These are phyloP conservation scores for Anthracocystis walkeri DNA, from an alignment of 1,284 basidiomycete genomes.

Conservation along the genomic window DNA sequence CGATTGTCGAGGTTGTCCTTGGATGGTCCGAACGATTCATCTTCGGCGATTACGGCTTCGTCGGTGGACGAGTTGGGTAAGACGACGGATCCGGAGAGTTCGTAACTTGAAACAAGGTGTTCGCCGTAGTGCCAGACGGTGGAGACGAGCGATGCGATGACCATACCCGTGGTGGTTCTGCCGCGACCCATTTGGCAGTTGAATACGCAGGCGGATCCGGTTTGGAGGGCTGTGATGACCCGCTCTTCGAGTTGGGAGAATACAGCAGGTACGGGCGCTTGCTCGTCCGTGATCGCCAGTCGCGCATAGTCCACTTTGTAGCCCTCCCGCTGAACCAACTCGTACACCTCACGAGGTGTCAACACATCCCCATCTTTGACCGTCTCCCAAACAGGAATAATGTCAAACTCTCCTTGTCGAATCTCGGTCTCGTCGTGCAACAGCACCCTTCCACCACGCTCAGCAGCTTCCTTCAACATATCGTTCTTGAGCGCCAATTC, in stretches of 20 bases:
- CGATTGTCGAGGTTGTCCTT: slow-evolving; percentile 62
- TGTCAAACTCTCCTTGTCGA: slow-evolving; percentile 83
- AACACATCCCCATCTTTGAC: slow-evolving; percentile 87
- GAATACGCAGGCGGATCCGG: slow-evolving; percentile 59
- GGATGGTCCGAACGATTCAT: slow-evolving; percentile 39
- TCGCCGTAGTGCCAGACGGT: slow-evolving; percentile 62
- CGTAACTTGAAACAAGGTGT: slow-evolving; percentile 42
- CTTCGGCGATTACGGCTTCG: slow-evolving; percentile 13
- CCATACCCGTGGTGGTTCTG: slow-evolving; percentile 68
- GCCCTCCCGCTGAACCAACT: slow-evolving; percentile 63
- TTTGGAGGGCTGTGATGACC: slow-evolving; percentile 61
- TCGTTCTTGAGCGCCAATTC: slow-evolving; percentile 90
- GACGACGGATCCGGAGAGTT: slow-evolving; percentile 35
- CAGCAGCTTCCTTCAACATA: slow-evolving; percentile 82
- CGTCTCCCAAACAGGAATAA: slow-evolving; percentile 80
- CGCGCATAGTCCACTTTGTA: slow-evolving; percentile 67
- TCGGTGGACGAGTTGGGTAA: slow-evolving; percentile 10
- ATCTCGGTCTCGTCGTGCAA: slow-evolving; percentile 95
- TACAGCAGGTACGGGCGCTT: slow-evolving; percentile 67
- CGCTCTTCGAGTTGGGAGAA: slow-evolving; percentile 66
- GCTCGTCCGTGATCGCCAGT: slow-evolving; percentile 68
- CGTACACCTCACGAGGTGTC: slow-evolving; percentile 81
- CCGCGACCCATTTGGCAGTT: slow-evolving; percentile 70
- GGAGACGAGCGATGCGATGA: slow-evolving; percentile 65
- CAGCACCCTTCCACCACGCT: slow-evolving; percentile 83